Base-by-base conservation (phyloP, 495 filamentous ascomycete species). In the Trichoderma reesei region DNA sequence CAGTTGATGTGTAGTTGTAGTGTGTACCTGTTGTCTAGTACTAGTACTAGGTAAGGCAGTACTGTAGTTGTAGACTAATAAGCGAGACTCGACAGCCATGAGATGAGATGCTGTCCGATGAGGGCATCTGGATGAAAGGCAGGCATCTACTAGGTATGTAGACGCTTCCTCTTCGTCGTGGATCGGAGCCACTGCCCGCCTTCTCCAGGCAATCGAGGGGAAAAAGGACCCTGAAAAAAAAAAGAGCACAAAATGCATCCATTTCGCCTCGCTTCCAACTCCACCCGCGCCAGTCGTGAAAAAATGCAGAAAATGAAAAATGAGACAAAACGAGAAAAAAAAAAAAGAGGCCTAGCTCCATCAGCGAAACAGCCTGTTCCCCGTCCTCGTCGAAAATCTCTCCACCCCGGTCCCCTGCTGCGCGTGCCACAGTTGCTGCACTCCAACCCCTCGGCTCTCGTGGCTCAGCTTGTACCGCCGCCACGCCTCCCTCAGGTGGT, bases 401-500 rank as follows among this genome's bases (percentile, higher is more conserved):
- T 89, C 88, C 31, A 82, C 77, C 3, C 87, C 85, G 48, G 81
- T 86, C 41, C 86, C 74, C 38, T 77, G 75, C 63, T 84, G 81
- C 36, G 75, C 70, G 64, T 88, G 85, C 71, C 89, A 88, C 65
- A 89, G 72, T 74, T 86, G 85, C 68, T 92, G 72, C 63, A 89
- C 88, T 1, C 86, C 86, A 59, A 91, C 83, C 4, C 89, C 87
- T 7, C 88, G 88, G 14, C 85, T 86, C 33, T 90, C 90, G 4
- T 84, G 80, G 61, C 84, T 79, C 56, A 82, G 82, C 72, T 87
- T 88, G 67, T 88, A 87, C 63, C 92, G 82, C 63, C 90, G 80
- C 34, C 88, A 75, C 11, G 90, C 90, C 72, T 96, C 90, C 31
- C 90, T 80, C 41, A 96, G 75, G 77, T 96, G 91, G 63, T 91